These are phyloP conservation scores for Pachysandra terminalis DNA, from an alignment of 164 flowering plant genomes.

Conservation along the genomic window DNA sequence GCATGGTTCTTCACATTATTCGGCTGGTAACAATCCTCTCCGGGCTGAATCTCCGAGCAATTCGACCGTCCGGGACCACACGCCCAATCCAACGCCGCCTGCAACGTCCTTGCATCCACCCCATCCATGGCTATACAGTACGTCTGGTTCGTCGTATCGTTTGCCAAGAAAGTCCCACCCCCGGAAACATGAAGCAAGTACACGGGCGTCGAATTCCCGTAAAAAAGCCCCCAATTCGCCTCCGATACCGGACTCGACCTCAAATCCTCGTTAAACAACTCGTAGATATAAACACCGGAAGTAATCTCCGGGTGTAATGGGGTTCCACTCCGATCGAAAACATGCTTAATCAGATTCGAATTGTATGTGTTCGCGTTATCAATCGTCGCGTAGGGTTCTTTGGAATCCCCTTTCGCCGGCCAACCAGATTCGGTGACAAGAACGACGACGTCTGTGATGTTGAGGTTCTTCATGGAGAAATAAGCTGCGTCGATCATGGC, in stretches of 20 bases:
- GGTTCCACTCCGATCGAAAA: slow-evolving; percentile 65
- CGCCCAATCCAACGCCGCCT: slow-evolving; percentile 96
- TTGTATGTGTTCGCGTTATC: slow-evolving; percentile 89
- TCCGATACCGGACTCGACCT: slow-evolving; percentile 73
- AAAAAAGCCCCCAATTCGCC: slow-evolving; percentile 89
- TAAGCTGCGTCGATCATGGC: slow-evolving; percentile 91
- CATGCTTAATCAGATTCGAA: slow-evolving; percentile 83
- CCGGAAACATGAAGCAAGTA: slow-evolving; percentile 82
- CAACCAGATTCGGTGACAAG: slow-evolving; percentile 91
- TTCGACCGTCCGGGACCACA: slow-evolving; percentile 97
- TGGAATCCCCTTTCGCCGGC: slow-evolving; percentile 83
- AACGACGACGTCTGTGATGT: slow-evolving; percentile 64
- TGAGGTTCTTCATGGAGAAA: slow-evolving; percentile 81
- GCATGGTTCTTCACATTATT: slow-evolving; percentile 83
- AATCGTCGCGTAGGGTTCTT: slow-evolving; percentile 75
- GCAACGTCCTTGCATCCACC: slow-evolving; percentile 63
- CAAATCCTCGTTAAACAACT: slow-evolving; percentile 89
- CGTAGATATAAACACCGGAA: slow-evolving; percentile 81
- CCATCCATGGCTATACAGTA: slow-evolving; percentile 78
- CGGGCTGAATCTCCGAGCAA: slow-evolving; percentile 94
- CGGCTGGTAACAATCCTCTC: slow-evolving; percentile 81
- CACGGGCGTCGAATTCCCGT: slow-evolving; percentile 71
- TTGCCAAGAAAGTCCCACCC: slow-evolving; percentile 80
- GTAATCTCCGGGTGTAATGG: slow-evolving; percentile 87
- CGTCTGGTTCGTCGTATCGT: slow-evolving; percentile 85